Evolutionary conservation across 108 stramenopile species (phyloP).

Genomic region (Conticribra weissflogii): DNA sequence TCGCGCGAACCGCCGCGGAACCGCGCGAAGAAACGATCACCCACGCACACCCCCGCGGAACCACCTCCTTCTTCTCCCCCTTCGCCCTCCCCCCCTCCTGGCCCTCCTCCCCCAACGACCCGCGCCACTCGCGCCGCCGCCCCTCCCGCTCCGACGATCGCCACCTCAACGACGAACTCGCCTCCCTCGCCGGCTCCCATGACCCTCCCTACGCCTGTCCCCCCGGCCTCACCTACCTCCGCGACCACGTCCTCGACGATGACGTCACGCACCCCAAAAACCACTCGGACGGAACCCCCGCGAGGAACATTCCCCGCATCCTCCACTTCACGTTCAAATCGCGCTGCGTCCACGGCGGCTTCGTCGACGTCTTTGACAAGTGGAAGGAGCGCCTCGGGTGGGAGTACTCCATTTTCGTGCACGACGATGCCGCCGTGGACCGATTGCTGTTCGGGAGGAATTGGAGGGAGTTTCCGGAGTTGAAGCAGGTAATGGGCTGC

Average conservation of each 20-base stretch:
- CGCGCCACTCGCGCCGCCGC: too few relatives aligned
- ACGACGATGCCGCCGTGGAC: constrained; percentile 71
- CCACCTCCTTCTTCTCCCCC: too few relatives aligned
- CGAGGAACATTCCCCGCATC: constrained; percentile 58
- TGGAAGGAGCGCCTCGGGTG: constrained; percentile 51
- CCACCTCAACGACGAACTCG: too few relatives aligned
- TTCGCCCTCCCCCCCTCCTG: too few relatives aligned
- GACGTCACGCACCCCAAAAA: constrained; percentile 5
- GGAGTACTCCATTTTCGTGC: constrained; percentile 57
- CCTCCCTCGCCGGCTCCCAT: constrained; percentile 16
- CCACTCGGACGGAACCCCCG: not conserved
- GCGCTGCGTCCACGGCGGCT: constrained; percentile 45
- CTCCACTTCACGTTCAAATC: constrained; percentile 65
- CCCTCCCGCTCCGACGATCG: too few relatives aligned
- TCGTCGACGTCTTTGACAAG: constrained; percentile 36
- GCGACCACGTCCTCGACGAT: constrained; percentile 17
- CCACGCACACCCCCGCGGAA: too few relatives aligned
- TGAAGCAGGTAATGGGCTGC: constrained; percentile 54
- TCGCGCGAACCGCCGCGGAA: too few relatives aligned
- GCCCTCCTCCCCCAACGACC: too few relatives aligned
- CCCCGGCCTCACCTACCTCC: constrained; percentile 10
- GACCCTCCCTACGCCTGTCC: constrained; percentile 9
- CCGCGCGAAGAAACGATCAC: too few relatives aligned
- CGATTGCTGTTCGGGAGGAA: constrained; percentile 38
- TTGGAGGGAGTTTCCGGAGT: constrained; percentile 64